These are phyloP conservation scores for Bryoglossum gracile DNA, from an alignment of 495 filamentous ascomycete genomes.

Conservation along the genomic window DNA sequence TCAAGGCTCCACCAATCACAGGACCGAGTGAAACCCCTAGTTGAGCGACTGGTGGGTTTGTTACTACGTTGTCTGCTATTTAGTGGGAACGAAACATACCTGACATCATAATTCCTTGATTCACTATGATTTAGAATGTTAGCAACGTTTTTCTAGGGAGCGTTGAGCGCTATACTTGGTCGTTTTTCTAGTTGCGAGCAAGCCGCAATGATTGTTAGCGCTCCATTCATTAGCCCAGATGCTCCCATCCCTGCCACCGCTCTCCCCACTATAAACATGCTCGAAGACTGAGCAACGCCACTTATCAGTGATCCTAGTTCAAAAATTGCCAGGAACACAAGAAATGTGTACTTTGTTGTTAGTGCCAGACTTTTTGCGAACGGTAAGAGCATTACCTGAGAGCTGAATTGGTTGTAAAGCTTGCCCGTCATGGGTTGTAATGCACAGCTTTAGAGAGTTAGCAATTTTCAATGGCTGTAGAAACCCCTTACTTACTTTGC, in stretches of 20 bases:
- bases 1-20: conserved; percentile 55
- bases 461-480: too few species aligned
- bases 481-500: too few species aligned
- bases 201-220: conserved; percentile 42
- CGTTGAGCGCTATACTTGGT: conserved; percentile 47
- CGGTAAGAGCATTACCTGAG: too few species aligned
- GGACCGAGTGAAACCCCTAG: conserved; percentile 41
- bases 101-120: conserved; percentile 38
- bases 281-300: conserved; percentile 40
- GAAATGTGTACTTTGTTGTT: too few species aligned
- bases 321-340: too few species aligned
- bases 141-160: conserved; percentile 24
- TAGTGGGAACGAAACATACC: background rate
- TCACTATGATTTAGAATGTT: background rate
- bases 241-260: conserved; percentile 45
- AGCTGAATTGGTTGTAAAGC: too few species aligned
- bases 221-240: conserved; percentile 44
- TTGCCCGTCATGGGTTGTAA: too few species aligned
- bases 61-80: conserved; percentile 8
- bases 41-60: conserved; percentile 32
- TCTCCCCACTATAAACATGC: conserved; percentile 46
- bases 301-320: conserved; percentile 48
- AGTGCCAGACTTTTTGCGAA: too few species aligned
- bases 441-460: too few species aligned
- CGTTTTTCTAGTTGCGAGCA: conserved; percentile 39